Evolutionary conservation across 805 yeast genomes (phyloP), one percentile per base, ranked within the genome.

Genomic region (Brettanomyces anomalus): DNA sequence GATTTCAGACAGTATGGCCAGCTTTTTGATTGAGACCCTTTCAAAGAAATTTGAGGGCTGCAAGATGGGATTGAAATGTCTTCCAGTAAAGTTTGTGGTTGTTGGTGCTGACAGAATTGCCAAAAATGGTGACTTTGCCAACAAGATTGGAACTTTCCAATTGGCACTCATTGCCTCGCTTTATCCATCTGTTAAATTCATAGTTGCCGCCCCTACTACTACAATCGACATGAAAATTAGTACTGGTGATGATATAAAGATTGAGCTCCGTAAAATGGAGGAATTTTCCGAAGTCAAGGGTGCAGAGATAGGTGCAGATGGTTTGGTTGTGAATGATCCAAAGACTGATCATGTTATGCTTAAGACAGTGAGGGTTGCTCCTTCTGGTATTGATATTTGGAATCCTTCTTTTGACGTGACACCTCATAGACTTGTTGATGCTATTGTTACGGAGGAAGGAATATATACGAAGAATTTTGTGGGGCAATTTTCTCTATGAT

Each of bases 51-150:
- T 63, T 24, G 54, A 53, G 33, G 57, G 44, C 55, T 45, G 41
- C 32, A 47, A 51, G 39, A 54, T 60, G 40, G 42, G 49, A 7
- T 45, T 62, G 24, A 54, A 55, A 18, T 52, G 57, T 36, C 37
- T 45, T 11, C 94, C 95, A n/a, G 76, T 93, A 44, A 82, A 83
- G 58, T 85, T 87, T 40, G 81, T 89, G 18, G 85, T 88, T 43
- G 96, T 86, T 4, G 98, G 98, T 37, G 96, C 97, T 13, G 98
- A 90, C 58, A 75, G 98, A 59, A 83, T 90, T 33, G 97, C 89
- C 3, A 70, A 72, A 24, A 90, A 90, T 58, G 98, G 98, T 41
- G 98, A 90, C 57, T 79, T 96, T 26, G 97, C 97, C 1, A 90
- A 90, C 65, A 90, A 90, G 65, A 90, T 90, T 41, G 98, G 98